phyloP scores from a whole-genome alignment of 805 yeast genomes.

The Candida taoyuanica region DNA sequence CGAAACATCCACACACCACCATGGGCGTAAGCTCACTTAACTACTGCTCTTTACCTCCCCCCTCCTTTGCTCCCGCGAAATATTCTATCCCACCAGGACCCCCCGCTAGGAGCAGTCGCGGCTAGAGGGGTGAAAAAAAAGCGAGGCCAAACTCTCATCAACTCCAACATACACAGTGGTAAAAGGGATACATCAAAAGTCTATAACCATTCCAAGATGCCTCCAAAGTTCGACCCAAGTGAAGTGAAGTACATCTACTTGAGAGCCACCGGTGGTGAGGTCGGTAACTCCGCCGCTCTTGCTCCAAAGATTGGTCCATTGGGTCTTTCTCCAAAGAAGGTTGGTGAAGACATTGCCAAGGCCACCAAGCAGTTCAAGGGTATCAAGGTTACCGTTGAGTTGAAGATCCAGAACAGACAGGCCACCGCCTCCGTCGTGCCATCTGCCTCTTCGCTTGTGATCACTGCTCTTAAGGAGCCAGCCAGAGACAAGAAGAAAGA shows the following conservation, averaged over 20 bases:
- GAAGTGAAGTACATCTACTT: constrained; percentile 98
- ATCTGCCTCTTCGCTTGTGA: constrained; percentile 97
- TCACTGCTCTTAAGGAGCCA: constrained; percentile 98
- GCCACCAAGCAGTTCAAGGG: constrained; percentile 99
- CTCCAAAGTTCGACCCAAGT: constrained; percentile 98
- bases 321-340: constrained; percentile 99
- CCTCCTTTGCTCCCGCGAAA: no score
- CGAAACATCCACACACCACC: constrained; percentile 6
- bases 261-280: constrained; percentile 99
- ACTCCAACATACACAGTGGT: no score
- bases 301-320: constrained; percentile 99
- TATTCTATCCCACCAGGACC: no score
- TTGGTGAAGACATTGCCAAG: constrained; percentile 99
- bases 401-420: constrained; percentile 99
- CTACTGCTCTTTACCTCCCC: no score
- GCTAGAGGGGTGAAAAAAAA: no score
- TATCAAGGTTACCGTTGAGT: constrained; percentile 97
- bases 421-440: constrained; percentile 98
- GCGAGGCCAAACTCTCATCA: no score
- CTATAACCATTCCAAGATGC: constrained; percentile 74
- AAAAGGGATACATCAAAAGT: no score
- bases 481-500: constrained; percentile 99
- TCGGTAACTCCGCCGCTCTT: constrained; percentile 98
- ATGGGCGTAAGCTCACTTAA: no score
- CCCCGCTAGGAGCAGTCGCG: no score